Percentiles rank a stretch among this genome's conserved stretches.
phyloP scores from a whole-genome alignment of 108 stramenopile species.

The Schizochytrium sp. region DNA sequence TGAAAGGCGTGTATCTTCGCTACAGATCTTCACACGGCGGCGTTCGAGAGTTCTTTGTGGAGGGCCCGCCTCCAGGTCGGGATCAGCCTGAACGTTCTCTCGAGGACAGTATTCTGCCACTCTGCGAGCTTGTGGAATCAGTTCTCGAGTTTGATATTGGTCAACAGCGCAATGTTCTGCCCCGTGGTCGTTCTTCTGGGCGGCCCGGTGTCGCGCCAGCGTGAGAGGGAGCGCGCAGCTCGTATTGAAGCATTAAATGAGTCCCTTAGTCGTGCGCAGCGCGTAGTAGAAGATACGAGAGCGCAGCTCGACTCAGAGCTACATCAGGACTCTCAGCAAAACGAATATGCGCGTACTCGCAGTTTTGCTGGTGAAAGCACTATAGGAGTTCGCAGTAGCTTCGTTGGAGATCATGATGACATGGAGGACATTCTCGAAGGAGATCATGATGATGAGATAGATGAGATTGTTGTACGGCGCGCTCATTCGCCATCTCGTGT shows the following conservation, averaged over 20 bases:
- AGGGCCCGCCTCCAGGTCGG: background rate
- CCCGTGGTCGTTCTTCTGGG: background rate
- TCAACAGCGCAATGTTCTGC: background rate
- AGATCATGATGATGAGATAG: background rate
- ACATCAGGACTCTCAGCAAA: background rate
- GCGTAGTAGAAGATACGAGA: conserved; percentile 35
- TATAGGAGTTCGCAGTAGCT: background rate
- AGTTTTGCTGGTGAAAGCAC: conserved; percentile 6
- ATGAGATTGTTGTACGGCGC: conserved; percentile 23
- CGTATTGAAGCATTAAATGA: conserved; percentile 28
- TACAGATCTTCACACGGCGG: conserved; percentile 15
- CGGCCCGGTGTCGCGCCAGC: background rate
- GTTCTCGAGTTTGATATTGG: conserved; percentile 11
- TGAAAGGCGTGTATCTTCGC: conserved; percentile 13
- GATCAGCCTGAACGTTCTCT: background rate
- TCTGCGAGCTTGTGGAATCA: conserved; percentile 38
- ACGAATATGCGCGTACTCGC: background rate
- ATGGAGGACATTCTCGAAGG: background rate
- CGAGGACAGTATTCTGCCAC: background rate
- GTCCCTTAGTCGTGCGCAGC: conserved; percentile 3
- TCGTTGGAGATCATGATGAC: conserved; percentile 3
- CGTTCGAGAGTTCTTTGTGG: conserved; percentile 1
- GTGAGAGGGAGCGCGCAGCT: background rate
- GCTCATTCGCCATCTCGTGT: conserved; percentile 17
- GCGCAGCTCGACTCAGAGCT: background rate